phyloP scores from a whole-genome alignment of 768 basidiomycete species.

The Xerocomellus chrysenteron region DNA sequence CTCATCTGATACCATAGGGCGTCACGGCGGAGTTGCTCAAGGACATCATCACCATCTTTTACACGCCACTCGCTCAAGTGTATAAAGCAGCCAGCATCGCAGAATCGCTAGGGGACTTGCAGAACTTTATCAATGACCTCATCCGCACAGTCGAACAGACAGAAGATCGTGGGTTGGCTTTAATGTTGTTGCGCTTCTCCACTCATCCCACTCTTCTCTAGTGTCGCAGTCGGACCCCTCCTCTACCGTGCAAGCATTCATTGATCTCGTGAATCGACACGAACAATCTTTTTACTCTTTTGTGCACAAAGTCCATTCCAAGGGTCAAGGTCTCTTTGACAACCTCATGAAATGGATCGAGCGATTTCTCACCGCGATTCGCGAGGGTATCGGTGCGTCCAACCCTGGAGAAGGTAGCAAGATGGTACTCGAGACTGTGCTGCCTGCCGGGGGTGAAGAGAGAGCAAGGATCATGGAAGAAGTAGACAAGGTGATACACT shows the following conservation, averaged over 20 bases:
- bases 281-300: slow-evolving; percentile 96
- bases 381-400: slow-evolving; percentile 75
- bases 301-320: slow-evolving; percentile 97
- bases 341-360: slow-evolving; percentile 97
- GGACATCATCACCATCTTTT: slow-evolving; percentile 99
- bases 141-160: slow-evolving; percentile 91
- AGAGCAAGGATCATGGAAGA: slow-evolving; percentile 78
- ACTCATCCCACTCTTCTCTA: slow-evolving; percentile 29
- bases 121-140: slow-evolving; percentile 92
- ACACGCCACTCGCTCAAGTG: slow-evolving; percentile 92
- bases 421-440: slow-evolving; percentile 83
- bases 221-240: slow-evolving; percentile 83
- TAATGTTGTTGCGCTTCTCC: neutral
- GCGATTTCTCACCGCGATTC: slow-evolving; percentile 84
- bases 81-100: slow-evolving; percentile 97
- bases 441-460: slow-evolving; percentile 80
- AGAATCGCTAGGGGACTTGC: slow-evolving; percentile 88
- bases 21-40: slow-evolving; percentile 92
- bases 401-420: slow-evolving; percentile 8
- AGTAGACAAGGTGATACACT: slow-evolving; percentile 84
- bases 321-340: slow-evolving; percentile 92
- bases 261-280: slow-evolving; percentile 90
- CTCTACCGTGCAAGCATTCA: slow-evolving; percentile 87
- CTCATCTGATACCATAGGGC: slow-evolving; percentile 51
- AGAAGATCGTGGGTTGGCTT: slow-evolving; percentile 71